phyloP scores from a whole-genome alignment of 306 rosid species.

The Prunus kanzakura region DNA sequence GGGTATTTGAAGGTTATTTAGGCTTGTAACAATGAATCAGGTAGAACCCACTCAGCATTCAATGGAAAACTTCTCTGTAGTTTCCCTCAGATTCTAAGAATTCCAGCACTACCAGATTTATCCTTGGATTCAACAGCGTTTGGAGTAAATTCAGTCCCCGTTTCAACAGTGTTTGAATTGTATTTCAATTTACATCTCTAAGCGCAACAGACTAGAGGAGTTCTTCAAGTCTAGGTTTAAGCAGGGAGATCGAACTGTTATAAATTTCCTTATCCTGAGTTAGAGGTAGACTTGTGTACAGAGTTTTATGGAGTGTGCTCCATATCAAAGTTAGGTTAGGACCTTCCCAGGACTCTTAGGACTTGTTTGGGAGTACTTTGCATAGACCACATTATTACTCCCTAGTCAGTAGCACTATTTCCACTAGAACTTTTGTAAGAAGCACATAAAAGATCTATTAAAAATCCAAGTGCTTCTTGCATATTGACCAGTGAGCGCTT shows the following conservation, averaged over 20 bases:
- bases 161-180: neutral
- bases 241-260: neutral
- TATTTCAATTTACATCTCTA: too few relatives aligned
- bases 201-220: neutral
- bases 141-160: neutral
- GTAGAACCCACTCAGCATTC: neutral
- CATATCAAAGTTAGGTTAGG: neutral
- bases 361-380: too few relatives aligned
- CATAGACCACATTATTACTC: too few relatives aligned
- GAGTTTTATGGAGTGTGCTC: neutral
- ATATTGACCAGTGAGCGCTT: too few relatives aligned
- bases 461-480: too few relatives aligned
- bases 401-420: too few relatives aligned
- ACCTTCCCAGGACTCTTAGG: neutral
- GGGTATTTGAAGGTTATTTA: neutral
- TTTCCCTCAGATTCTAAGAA: neutral
- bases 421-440: too few relatives aligned
- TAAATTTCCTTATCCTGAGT: neutral
- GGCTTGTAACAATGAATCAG: neutral
- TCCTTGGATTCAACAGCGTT: neutral
- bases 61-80: neutral
- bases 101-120: neutral
- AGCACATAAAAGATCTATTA: too few relatives aligned
- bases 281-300: neutral
- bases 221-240: neutral